Percentiles rank a stretch among this genome's conserved stretches.
Evolutionary conservation across 2,329 filamentous ascomycete genomes (phyloP).

Genomic region (Calonectria naviculata): DNA sequence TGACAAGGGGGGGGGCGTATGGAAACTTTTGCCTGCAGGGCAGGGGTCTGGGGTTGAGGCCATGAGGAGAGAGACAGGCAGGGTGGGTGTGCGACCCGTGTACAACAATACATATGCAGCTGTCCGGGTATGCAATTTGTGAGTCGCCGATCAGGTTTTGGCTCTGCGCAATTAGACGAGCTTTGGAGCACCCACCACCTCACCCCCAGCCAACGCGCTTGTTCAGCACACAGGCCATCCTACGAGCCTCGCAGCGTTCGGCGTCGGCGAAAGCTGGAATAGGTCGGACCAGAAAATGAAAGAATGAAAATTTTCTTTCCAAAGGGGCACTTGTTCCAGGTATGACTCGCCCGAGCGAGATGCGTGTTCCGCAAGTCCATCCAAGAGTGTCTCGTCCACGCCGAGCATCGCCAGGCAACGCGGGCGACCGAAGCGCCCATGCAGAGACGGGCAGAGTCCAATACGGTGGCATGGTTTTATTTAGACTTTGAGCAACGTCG

Average conservation of each 20-base stretch:
- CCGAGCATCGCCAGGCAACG: slow-evolving; percentile 1
- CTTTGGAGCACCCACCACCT: slow-evolving; percentile 11
- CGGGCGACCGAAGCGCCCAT: not conserved
- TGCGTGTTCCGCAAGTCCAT: not conserved
- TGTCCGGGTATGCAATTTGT: slow-evolving; percentile 26
- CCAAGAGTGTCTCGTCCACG: not conserved
- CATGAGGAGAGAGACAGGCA: slow-evolving; percentile 31
- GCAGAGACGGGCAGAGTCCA: not conserved
- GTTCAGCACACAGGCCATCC: slow-evolving; percentile 39
- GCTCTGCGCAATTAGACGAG: slow-evolving; percentile 9
- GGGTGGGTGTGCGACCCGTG: slow-evolving; percentile 23
- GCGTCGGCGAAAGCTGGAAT: slow-evolving; percentile 38
- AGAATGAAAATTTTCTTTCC: not conserved
- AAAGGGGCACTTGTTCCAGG: slow-evolving; percentile 10
- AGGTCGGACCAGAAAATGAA: slow-evolving; percentile 6
- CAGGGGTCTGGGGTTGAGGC: slow-evolving; percentile 34
- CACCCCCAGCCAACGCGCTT: slow-evolving; percentile 23
- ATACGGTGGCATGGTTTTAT: not conserved
- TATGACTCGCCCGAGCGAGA: slow-evolving; percentile 14
- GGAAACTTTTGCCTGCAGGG: slow-evolving; percentile 21
- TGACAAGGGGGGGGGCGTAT: slow-evolving; percentile 22
- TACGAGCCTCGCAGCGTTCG: slow-evolving; percentile 38
- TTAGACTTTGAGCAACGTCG: slow-evolving; percentile 3
- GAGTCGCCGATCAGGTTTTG: not conserved
- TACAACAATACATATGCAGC: slow-evolving; percentile 27